Percentiles rank a stretch among this genome's conserved stretches.
These are phyloP conservation scores for Agrocybe pediades DNA, from an alignment of 768 basidiomycete species.

Conservation along the genomic window DNA sequence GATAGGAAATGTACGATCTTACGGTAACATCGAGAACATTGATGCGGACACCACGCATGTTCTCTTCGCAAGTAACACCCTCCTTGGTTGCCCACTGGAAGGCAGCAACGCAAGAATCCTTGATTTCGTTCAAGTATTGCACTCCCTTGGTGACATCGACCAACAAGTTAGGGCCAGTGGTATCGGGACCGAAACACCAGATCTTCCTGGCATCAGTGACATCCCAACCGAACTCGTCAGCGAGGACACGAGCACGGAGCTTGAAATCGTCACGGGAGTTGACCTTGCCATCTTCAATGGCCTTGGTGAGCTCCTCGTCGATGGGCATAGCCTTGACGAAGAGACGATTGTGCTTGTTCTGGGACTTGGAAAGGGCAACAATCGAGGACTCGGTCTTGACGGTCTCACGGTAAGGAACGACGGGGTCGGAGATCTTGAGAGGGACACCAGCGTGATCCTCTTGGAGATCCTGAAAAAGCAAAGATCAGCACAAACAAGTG, in stretches of 20 bases:
- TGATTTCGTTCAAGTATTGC: slow-evolving; percentile 99
- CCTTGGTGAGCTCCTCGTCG: slow-evolving; percentile 91
- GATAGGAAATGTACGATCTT: slow-evolving; percentile 33
- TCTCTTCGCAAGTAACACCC: slow-evolving; percentile 95
- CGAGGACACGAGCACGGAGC: slow-evolving; percentile 89
- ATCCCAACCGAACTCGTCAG: slow-evolving; percentile 98
- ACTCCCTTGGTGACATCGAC: slow-evolving; percentile 99
- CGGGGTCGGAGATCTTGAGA: slow-evolving; percentile 96
- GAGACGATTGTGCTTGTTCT: slow-evolving; percentile 99
- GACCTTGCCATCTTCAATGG: slow-evolving; percentile 87
- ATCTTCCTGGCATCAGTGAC: slow-evolving; percentile 99
- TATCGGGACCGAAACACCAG: slow-evolving; percentile 99
- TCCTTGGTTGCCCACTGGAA: slow-evolving; percentile 99
- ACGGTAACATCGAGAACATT: slow-evolving; percentile 97
- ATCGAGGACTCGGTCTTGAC: slow-evolving; percentile 96
- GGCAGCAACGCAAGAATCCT: slow-evolving; percentile 98
- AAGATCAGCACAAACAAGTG: slow-evolving; percentile 2
- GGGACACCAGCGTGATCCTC: slow-evolving; percentile 99
- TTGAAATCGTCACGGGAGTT: slow-evolving; percentile 97
- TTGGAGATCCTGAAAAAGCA: slow-evolving; percentile 79
- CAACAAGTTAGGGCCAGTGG: slow-evolving; percentile 93
- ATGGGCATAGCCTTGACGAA: slow-evolving; percentile 92
- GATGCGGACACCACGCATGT: slow-evolving; percentile 97
- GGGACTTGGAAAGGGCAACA: slow-evolving; percentile 96
- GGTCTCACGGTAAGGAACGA: slow-evolving; percentile 97